phyloP scores from a whole-genome alignment of 164 flowering plant species.

The Aristolochia contorta region DNA sequence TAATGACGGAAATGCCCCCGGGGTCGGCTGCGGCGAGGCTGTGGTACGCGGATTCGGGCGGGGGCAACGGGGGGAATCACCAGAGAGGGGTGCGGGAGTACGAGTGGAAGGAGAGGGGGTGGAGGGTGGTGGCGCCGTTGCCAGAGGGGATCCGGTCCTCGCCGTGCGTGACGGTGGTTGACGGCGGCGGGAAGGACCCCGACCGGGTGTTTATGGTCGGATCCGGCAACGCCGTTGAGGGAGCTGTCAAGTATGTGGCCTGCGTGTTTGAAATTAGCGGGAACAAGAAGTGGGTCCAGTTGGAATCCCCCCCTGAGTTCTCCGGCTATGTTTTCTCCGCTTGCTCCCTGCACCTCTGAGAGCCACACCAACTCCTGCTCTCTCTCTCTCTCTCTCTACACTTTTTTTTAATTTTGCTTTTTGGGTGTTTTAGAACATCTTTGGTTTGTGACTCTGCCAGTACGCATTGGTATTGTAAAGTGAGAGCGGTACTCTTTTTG shows the following conservation, averaged over 20 bases:
- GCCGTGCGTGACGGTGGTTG: slow-evolving; percentile 1
- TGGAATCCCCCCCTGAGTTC: slow-evolving; percentile 7
- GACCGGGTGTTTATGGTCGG: slow-evolving; percentile 9
- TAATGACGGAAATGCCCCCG: slow-evolving; percentile 3
- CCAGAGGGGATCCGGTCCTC: slow-evolving; percentile 6
- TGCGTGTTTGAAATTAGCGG: slow-evolving; percentile 1
- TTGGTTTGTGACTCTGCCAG: no score
- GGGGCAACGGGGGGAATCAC: neutral
- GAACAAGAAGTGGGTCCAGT: slow-evolving; percentile 6
- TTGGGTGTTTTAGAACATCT: neutral
- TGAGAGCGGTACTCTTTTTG: no score
- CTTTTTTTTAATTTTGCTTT: neutral
- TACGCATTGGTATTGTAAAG: no score
- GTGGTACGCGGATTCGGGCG: slow-evolving; percentile 4
- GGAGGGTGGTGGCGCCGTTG: slow-evolving; percentile 4
- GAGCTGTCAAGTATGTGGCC: neutral
- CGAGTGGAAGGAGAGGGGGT: slow-evolving; percentile 3
- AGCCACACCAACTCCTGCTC: neutral
- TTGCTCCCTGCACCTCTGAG: slow-evolving; percentile 6
- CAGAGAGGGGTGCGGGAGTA: slow-evolving; percentile 8
- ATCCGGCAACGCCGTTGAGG: neutral
- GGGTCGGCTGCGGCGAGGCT: neutral
- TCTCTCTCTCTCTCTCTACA: neutral
- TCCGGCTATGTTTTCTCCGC: slow-evolving; percentile 11
- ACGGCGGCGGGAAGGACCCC: neutral